phyloP scores from a whole-genome alignment of 345 rosid species.

The Hevea brasiliensis region DNA sequence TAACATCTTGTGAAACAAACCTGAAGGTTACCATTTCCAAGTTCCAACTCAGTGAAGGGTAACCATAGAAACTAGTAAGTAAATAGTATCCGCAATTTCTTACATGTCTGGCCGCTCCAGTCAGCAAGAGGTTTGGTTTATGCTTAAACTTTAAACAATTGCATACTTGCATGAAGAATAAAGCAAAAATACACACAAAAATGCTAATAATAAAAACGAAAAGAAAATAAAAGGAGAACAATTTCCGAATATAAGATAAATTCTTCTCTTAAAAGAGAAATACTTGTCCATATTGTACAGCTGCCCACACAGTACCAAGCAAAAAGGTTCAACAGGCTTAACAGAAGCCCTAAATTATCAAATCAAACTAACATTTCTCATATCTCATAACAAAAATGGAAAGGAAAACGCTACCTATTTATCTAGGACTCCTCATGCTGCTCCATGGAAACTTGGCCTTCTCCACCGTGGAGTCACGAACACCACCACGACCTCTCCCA shows the following conservation, averaged over 20 bases:
- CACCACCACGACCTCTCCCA: conserved; percentile 24
- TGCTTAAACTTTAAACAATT: too few species aligned
- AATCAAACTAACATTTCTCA: conserved; percentile 6
- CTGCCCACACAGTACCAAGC: not conserved
- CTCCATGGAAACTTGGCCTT: conserved; percentile 51
- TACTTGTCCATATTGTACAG: too few species aligned
- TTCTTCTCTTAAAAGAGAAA: too few species aligned
- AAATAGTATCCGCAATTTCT: not conserved
- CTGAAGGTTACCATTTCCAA: not conserved
- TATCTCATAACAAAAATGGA: too few species aligned
- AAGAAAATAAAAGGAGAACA: too few species aligned
- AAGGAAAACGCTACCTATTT: not conserved
- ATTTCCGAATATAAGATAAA: too few species aligned
- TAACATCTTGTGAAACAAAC: not conserved
- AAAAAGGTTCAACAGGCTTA: not conserved
- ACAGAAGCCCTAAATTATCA: not conserved
- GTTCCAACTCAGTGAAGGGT: not conserved
- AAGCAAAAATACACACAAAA: too few species aligned
- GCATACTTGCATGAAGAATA: too few species aligned
- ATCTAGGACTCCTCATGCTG: conserved; percentile 45
- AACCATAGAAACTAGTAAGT: not conserved
- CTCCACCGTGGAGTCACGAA: conserved; percentile 1
- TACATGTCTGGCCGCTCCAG: too few species aligned
- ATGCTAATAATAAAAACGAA: too few species aligned
- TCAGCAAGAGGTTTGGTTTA: too few species aligned